phyloP scores from a whole-genome alignment of 129 eudicot species.

The Helianthus tuberosus region DNA sequence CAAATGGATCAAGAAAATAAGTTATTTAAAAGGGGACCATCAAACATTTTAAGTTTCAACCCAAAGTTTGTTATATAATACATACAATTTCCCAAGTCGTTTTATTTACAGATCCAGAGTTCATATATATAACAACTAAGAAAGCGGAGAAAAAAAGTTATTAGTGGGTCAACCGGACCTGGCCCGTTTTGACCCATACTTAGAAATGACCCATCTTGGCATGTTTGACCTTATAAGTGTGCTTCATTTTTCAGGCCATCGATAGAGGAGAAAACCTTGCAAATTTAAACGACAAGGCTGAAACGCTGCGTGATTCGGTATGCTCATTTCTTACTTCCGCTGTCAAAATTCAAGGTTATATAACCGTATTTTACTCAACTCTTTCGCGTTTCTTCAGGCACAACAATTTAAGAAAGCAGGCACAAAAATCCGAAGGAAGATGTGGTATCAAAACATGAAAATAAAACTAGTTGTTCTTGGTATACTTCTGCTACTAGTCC shows the following conservation, averaged over 20 bases:
- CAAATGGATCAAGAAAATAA: not conserved
- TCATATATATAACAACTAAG: not conserved
- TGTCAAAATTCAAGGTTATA: not conserved
- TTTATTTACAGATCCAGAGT: not conserved
- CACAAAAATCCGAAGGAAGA: slow-evolving; percentile 64
- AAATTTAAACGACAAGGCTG: slow-evolving; percentile 59
- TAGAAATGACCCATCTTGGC: not conserved
- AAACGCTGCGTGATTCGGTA: slow-evolving; percentile 74
- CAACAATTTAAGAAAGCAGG: slow-evolving; percentile 63
- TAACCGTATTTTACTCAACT: not conserved
- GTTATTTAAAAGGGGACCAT: not conserved
- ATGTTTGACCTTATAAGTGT: slow-evolving; percentile 25
- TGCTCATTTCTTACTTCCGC: slow-evolving; percentile 17
- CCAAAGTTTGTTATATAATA: not conserved
- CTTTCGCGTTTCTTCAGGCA: slow-evolving; percentile 42
- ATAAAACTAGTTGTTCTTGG: slow-evolving; percentile 87
- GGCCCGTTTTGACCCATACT: not conserved
- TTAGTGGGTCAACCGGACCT: not conserved
- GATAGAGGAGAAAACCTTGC: slow-evolving; percentile 78
- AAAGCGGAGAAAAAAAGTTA: not conserved
- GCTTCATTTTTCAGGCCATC: slow-evolving; percentile 53
- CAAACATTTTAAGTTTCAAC: not conserved
- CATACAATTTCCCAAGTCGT: not conserved
- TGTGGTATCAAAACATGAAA: slow-evolving; percentile 96
- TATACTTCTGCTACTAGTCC: slow-evolving; percentile 62